Conservation (phyloP, 2,329 filamentous ascomycete species). For the Xylariomycetidae sp. region DNA sequence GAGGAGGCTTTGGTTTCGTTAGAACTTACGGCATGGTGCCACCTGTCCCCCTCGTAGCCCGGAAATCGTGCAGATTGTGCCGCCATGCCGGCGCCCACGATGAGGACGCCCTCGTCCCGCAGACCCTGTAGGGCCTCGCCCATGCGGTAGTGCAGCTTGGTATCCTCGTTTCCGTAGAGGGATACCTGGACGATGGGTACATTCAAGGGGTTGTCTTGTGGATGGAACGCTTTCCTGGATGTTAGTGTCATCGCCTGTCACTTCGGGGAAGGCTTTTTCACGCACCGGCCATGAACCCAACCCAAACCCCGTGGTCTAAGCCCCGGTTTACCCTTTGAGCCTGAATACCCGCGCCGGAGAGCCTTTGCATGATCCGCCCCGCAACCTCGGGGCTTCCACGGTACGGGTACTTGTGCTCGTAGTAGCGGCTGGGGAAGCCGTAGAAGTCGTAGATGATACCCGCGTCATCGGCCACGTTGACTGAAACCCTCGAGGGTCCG, state of each 20-base stretch:
- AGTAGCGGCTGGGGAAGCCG: constrained; percentile 57
- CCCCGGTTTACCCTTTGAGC: constrained; percentile 50
- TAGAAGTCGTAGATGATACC: constrained; percentile 61
- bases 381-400: constrained; percentile 52
- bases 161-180: constrained; percentile 49
- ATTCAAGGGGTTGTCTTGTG: constrained; percentile 42
- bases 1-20: too few species aligned
- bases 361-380: constrained; percentile 41
- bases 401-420: constrained; percentile 53
- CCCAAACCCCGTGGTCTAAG: constrained; percentile 62
- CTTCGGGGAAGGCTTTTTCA: constrained; percentile 1
- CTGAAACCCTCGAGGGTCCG: constrained; percentile 40
- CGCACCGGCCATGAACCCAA: constrained; percentile 40
- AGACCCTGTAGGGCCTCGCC: constrained; percentile 49
- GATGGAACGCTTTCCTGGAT: constrained; percentile 52
- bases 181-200: constrained; percentile 57
- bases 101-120: constrained; percentile 50
- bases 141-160: constrained; percentile 48
- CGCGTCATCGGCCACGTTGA: constrained; percentile 51
- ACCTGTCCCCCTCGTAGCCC: constrained; percentile 8
- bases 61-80: constrained; percentile 43
- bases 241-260: too few species aligned
- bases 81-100: constrained; percentile 57
- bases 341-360: constrained; percentile 45
- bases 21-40: constrained; percentile 11